Conservation (phyloP, 2,329 filamentous ascomycete genomes). For the Dichotomopilus funicola region DNA sequence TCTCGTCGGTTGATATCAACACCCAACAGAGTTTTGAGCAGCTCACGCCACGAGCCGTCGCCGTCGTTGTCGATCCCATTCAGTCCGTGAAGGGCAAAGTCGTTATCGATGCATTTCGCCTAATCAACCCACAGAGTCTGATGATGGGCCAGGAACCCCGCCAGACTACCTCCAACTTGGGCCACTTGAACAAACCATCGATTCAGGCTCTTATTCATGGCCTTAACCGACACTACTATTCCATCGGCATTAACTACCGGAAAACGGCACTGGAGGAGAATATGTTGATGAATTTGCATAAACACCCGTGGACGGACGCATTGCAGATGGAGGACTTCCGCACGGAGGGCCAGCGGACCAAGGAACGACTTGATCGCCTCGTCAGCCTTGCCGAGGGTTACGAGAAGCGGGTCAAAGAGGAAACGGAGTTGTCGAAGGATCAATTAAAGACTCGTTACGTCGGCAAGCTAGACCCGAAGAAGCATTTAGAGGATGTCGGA, state of each 20-base stretch:
- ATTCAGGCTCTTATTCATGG: conserved; percentile 98
- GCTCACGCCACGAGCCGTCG: conserved; percentile 90
- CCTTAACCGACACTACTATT: conserved; percentile 98
- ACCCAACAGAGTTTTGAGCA: conserved; percentile 99
- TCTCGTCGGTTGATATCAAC: conserved; percentile 98
- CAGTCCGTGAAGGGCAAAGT: conserved; percentile 99
- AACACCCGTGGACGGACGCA: conserved; percentile 98
- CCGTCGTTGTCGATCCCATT: conserved; percentile 96
- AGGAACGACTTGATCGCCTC: conserved; percentile 79
- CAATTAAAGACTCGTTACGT: conserved; percentile 98
- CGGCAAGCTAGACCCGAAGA: conserved; percentile 98
- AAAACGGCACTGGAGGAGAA: conserved; percentile 98
- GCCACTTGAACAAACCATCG: conserved; percentile 98
- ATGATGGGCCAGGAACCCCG: conserved; percentile 98
- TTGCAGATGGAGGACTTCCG: conserved; percentile 95
- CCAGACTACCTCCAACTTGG: conserved; percentile 95
- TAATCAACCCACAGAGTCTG: conserved; percentile 95
- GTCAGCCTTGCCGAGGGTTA: conserved; percentile 91
- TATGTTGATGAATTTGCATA: conserved; percentile 99
- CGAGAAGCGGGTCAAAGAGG: conserved; percentile 97
- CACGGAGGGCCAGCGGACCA: conserved; percentile 74
- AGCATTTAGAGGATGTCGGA: conserved; percentile 94
- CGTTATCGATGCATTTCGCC: conserved; percentile 96
- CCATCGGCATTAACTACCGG: conserved; percentile 95
- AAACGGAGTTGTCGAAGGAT: conserved; percentile 93